These are phyloP conservation scores for Lepidium sativum DNA, from an alignment of 345 rosid genomes.

Conservation along the genomic window DNA sequence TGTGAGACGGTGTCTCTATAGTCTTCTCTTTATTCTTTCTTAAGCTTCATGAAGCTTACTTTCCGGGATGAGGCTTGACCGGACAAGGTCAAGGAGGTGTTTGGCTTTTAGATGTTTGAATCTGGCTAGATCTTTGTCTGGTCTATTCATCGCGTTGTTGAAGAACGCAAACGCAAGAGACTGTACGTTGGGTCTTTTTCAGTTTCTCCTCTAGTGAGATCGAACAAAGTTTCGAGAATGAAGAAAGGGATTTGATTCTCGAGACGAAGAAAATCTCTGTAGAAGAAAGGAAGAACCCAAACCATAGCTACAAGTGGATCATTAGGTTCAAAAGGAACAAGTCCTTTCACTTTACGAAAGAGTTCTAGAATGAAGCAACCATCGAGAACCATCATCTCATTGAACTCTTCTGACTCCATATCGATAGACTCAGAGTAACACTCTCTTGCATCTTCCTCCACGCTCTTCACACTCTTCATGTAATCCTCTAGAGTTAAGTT, in stretches of 20 bases:
- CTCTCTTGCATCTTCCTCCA: conserved; percentile 47
- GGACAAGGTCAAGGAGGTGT: conserved; percentile 69
- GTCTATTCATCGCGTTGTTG: conserved; percentile 39
- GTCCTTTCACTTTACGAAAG: conserved; percentile 42
- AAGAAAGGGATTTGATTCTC: conserved; percentile 66
- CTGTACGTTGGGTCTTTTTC: conserved; percentile 24
- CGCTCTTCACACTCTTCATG: conserved; percentile 29
- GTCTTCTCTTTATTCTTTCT: background rate
- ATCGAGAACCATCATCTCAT: conserved; percentile 69
- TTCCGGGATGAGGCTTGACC: conserved; percentile 40
- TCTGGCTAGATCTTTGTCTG: conserved; percentile 26
- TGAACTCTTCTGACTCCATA: conserved; percentile 35
- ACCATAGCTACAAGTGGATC: conserved; percentile 67
- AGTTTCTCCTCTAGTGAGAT: conserved; percentile 29
- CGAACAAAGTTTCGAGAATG: conserved; percentile 49
- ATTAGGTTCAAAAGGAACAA: conserved; percentile 33
- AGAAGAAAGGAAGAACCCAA: conserved; percentile 67
- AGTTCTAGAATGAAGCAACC: conserved; percentile 55
- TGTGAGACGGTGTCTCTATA: conserved; percentile 21
- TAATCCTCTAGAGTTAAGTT: conserved; percentile 35
- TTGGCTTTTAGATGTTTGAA: conserved; percentile 25
- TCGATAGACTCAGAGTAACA: conserved; percentile 54
- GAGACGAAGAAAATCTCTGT: conserved; percentile 40
- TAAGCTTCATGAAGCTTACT: conserved; percentile 5
- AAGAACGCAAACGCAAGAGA: conserved; percentile 56